Percentiles rank a stretch among this genome's conserved stretches.
phyloP scores from a whole-genome alignment of 208 protist genomes.

The Crithidia expoeki region DNA sequence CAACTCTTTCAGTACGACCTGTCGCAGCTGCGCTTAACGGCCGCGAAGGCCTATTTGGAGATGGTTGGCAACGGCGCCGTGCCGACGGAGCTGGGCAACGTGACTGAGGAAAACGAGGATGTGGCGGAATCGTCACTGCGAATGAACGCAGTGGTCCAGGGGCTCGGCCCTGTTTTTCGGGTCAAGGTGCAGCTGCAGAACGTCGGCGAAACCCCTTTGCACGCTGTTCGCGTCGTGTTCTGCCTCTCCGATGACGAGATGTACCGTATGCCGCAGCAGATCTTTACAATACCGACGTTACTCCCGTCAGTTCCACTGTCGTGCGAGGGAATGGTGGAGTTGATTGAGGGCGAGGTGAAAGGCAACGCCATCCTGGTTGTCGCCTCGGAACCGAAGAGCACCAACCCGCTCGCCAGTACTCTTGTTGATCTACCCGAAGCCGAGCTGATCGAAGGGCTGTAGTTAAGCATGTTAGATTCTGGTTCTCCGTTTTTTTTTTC shows the following conservation, averaged over 20 bases:
- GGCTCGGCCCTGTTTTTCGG: slow-evolving; percentile 92
- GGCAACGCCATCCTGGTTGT: slow-evolving; percentile 70
- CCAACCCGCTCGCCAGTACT: slow-evolving; percentile 58
- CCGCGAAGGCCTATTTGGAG: slow-evolving; percentile 87
- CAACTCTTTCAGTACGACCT: slow-evolving; percentile 93
- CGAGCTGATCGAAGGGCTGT: slow-evolving; percentile 59
- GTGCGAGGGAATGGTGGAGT: slow-evolving; percentile 65
- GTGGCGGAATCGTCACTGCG: slow-evolving; percentile 34
- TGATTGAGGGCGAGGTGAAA: slow-evolving; percentile 55
- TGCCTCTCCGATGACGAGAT: slow-evolving; percentile 45
- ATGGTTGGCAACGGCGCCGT: slow-evolving; percentile 20
- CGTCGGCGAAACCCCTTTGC: slow-evolving; percentile 50
- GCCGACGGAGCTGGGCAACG: slow-evolving; percentile 31
- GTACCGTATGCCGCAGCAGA: slow-evolving; percentile 61
- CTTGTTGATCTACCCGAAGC: slow-evolving; percentile 86
- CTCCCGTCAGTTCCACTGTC: slow-evolving; percentile 68
- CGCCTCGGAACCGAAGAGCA: slow-evolving; percentile 32
- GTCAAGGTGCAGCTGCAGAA: slow-evolving; percentile 87
- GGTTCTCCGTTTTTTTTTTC: not conserved
- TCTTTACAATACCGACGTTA: slow-evolving; percentile 67
- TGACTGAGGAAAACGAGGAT: slow-evolving; percentile 31
- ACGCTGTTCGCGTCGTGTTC: slow-evolving; percentile 68
- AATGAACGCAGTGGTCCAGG: slow-evolving; percentile 83
- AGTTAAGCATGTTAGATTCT: not conserved
- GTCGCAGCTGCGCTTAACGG: slow-evolving; percentile 83